These are phyloP conservation scores for Cadophora luteo-olivacea DNA, from an alignment of 2,329 filamentous ascomycete genomes.

Conservation along the genomic window DNA sequence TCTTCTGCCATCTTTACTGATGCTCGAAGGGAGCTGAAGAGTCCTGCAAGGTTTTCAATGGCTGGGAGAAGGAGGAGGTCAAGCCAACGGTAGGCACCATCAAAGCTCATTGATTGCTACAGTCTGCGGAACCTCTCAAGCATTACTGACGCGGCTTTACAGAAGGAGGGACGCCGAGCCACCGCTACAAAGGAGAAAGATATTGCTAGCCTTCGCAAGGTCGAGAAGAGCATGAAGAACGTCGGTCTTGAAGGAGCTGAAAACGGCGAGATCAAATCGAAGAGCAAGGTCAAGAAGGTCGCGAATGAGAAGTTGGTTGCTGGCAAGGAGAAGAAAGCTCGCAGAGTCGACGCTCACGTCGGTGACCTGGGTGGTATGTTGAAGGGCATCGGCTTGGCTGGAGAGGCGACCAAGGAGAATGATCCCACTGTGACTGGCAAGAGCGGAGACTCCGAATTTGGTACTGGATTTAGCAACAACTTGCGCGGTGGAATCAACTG, in stretches of 20 bases:
- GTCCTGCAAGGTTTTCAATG: constrained; percentile 7
- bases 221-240: neutral
- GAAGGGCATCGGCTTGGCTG: neutral
- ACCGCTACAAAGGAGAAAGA: neutral
- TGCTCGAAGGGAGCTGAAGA: neutral
- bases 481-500: neutral
- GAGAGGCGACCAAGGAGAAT: neutral
- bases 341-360: neutral
- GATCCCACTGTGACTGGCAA: neutral
- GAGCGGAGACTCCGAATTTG: neutral
- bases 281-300: neutral
- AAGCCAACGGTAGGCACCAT: neutral
- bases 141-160: neutral
- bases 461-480: neutral
- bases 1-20: neutral
- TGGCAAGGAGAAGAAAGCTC: neutral
- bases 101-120: neutral
- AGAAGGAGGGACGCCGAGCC: neutral
- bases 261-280: neutral
- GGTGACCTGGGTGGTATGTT: neutral
- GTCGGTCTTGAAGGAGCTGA: neutral
- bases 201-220: neutral
- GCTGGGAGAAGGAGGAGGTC: neutral
- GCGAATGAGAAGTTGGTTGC: neutral
- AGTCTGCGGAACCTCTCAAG: neutral